These are phyloP conservation scores for Bruguiera parviflora DNA, from an alignment of 345 rosid genomes.

Conservation along the genomic window DNA sequence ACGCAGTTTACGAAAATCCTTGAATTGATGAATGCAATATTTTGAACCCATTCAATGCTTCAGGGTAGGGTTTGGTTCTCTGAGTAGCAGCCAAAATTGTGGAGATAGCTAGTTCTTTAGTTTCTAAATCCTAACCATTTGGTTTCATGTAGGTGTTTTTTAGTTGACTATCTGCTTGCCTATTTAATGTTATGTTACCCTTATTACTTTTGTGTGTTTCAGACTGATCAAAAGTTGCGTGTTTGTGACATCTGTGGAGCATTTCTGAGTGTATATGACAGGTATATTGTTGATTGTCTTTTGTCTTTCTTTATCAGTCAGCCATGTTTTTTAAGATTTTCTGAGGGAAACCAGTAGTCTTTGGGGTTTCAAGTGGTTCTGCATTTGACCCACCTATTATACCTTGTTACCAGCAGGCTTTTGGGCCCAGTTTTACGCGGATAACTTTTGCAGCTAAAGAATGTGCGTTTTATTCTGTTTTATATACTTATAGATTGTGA, in stretches of 20 bases:
- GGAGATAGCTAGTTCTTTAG: no score
- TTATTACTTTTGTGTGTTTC: slow-evolving; percentile 24
- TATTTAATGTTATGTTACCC: no score
- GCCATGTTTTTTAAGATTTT: slow-evolving; percentile 15
- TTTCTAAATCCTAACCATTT: no score
- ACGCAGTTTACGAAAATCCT: no score
- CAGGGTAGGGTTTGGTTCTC: no score
- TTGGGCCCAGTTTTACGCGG: slow-evolving; percentile 99
- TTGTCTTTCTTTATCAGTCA: slow-evolving; percentile 7
- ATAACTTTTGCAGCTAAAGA: slow-evolving; percentile 99
- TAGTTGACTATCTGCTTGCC: no score
- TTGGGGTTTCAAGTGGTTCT: slow-evolving; percentile 85
- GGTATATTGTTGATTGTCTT: slow-evolving; percentile 44
- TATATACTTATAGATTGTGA: slow-evolving; percentile 57
- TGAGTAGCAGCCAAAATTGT: no score
- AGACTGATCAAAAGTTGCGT: slow-evolving; percentile 99
- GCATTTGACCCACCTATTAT: slow-evolving; percentile 83
- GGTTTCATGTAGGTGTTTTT: no score
- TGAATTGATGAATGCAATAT: no score
- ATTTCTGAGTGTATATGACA: slow-evolving; percentile 96
- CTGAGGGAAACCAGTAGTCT: slow-evolving; percentile 44
- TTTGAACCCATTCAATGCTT: no score
- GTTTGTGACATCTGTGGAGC: slow-evolving; percentile 99
- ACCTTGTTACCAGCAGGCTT: slow-evolving; percentile 99
- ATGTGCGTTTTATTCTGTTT: slow-evolving; percentile 98